Base-by-base conservation (phyloP, 2,329 filamentous ascomycete species). In the Setomelanomma holmii region DNA sequence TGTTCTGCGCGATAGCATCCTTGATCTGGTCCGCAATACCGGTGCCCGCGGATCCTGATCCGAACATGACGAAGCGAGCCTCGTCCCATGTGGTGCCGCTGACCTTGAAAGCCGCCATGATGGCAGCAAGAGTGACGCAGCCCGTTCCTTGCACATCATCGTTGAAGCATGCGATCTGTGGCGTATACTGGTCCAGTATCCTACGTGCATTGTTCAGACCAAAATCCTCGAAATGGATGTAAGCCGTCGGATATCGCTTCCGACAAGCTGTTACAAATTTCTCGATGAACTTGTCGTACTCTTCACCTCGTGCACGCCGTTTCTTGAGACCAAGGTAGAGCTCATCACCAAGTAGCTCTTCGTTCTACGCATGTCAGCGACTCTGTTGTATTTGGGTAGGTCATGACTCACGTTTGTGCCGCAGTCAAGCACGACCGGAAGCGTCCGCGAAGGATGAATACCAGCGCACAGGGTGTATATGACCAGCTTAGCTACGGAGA, bases 151-250 rank as follows among this genome's bases (percentile, higher is more conserved):
- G 91, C 0, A 96, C 87, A 70, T 96, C 91, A 52, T 96, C 92
- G 66, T 96, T 96, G 80, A 96, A 96, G 72, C 91, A 96, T 0
- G 91, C 82, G 6, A 93, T 87, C 43, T 89, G 68, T 0, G 87
- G 81, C 1, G 88, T 84, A 64, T 95, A 96, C 30, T 81, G 83
- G 53, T 96, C 89, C 1, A 96, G 80, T 2, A 96, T 84, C 3
- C 89, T 84, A 23, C 89, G 82, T 0, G 90, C 89, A 65, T 96
- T 96, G 1, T 74, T 74, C 0, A 96, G 76, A 0, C 91, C 91
- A 76, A 96, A 96, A 67, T 96, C 92, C 66, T 96, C 90, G 68
- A 96, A 96, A 67, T 96, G 91, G 17, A 96, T 88, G 63, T 93
- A 93, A 0, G 92, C 91, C 40, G 82, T 86, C 0, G 92, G 92